These are phyloP conservation scores for Colletotrichum liaoningense DNA, from an alignment of 2,329 filamentous ascomycete genomes.

Conservation along the genomic window DNA sequence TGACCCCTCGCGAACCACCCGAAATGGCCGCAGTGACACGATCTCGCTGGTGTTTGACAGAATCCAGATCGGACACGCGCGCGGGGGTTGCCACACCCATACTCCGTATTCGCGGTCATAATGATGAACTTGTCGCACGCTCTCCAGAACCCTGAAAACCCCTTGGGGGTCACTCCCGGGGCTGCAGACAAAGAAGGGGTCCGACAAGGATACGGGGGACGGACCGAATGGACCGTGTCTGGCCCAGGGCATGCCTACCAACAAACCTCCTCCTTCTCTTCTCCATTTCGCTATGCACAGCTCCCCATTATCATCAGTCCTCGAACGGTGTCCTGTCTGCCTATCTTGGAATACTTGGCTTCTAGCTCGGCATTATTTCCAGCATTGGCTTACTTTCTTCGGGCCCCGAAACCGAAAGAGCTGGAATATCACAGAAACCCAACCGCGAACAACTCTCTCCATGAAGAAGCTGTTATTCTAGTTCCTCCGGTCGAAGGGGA, in stretches of 20 bases:
- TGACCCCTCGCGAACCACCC: slow-evolving; percentile 6
- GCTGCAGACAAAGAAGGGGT: background rate
- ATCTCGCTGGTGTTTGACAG: slow-evolving; percentile 29
- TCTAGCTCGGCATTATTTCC: background rate
- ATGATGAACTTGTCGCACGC: background rate
- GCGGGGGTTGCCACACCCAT: background rate
- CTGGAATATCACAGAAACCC: background rate
- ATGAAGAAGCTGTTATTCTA: background rate
- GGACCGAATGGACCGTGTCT: background rate
- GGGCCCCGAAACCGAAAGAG: background rate
- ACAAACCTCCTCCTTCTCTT: background rate
- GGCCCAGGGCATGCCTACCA: background rate
- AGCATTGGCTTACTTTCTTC: background rate
- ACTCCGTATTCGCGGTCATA: background rate
- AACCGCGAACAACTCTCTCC: background rate
- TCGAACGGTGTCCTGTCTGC: too few relatives aligned
- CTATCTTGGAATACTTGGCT: background rate
- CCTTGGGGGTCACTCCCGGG: background rate
- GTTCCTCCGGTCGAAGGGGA: background rate
- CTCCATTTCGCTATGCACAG: background rate
- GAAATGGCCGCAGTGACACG: slow-evolving; percentile 8
- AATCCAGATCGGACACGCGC: slow-evolving; percentile 27
- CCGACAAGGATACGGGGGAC: background rate
- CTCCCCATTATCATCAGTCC: background rate
- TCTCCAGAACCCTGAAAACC: background rate